Evolutionary conservation across 1,139 yeast genomes (phyloP).

Genomic region (Lizanozyma gosingica): DNA sequence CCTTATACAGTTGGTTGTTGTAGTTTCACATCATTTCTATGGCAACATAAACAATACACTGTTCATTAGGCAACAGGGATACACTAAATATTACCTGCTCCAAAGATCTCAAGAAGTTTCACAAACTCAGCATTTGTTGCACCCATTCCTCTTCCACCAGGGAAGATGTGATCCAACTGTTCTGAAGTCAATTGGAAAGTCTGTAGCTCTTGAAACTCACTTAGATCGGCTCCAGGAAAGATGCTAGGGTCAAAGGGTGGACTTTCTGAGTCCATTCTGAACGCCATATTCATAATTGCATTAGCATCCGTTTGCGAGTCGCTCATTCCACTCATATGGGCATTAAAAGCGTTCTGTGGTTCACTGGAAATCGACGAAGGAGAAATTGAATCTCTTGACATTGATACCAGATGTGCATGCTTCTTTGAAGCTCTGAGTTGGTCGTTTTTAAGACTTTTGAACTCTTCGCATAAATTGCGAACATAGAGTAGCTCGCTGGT

Average conservation of each 20-base stretch:
- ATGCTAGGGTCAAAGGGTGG: background rate
- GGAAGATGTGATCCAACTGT: background rate
- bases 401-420: background rate
- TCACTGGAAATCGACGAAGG: background rate
- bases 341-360: background rate
- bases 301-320: background rate
- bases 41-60: too few relatives aligned
- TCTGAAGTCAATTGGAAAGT: background rate
- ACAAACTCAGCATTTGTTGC: background rate
- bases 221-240: background rate
- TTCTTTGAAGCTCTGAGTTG: slow-evolving; percentile 8
- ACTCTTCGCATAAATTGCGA: slow-evolving; percentile 33
- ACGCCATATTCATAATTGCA: background rate
- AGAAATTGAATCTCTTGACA: background rate
- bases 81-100: too few relatives aligned
- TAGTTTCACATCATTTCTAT: too few relatives aligned
- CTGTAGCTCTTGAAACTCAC: background rate
- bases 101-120: background rate
- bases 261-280: background rate
- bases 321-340: background rate
- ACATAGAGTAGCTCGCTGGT: slow-evolving; percentile 28
- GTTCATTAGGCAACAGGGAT: too few relatives aligned
- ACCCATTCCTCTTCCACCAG: background rate
- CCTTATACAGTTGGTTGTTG: background rate
- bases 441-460: slow-evolving; percentile 29